Evolutionary conservation across 1,284 basidiomycete genomes (phyloP), one percentile per base, ranked within the genome.

Genomic region (Naganishia cerealis): DNA sequence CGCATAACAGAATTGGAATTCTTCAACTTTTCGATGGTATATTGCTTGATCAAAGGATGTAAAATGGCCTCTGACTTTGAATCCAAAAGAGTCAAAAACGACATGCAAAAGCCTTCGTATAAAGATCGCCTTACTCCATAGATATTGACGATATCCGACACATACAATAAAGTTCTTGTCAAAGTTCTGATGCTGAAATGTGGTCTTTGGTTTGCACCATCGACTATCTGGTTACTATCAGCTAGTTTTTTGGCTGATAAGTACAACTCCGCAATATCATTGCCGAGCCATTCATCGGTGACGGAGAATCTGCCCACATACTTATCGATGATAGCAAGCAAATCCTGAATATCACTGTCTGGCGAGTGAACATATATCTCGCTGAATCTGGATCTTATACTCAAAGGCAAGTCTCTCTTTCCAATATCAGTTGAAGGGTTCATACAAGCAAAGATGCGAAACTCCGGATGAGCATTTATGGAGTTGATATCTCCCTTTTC

Each of bases 381-480:
- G 2, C 94, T 98, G 82, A 99, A 99, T 40, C 91, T 87, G 8
- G 90, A 87, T 42, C 95, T 88, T 55, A 99, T 89, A 73, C 90
- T 90, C 0, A 90, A 88, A 12, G 93, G 92, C 1, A 99, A 87
- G 74, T 98, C 95, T 75, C 94, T 95, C 84, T 99, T 99, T 65
- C 96, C 96, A 24, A 98, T 92, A 73, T 99, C 96, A 1, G 95
- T 99, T 0, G 96, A 96, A 1, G 96, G 96, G 77, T 99, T 99
- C 96, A 99, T 99, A 78, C 96, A 99, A 1, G 94, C 94, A 75
- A 99, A 99, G 8, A 99, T 83, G 33, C 95, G 90, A 82, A 99
- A 99, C 74, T 96, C 89, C 21, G 92, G 88, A 78, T 99, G 96
- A 0, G 96, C 89, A 39, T 88, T 87, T 33, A 99, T 85, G 0